Percentiles rank a stretch among this genome's conserved stretches.
Conservation (phyloP, 768 basidiomycete species). For the Russula compacta region DNA sequence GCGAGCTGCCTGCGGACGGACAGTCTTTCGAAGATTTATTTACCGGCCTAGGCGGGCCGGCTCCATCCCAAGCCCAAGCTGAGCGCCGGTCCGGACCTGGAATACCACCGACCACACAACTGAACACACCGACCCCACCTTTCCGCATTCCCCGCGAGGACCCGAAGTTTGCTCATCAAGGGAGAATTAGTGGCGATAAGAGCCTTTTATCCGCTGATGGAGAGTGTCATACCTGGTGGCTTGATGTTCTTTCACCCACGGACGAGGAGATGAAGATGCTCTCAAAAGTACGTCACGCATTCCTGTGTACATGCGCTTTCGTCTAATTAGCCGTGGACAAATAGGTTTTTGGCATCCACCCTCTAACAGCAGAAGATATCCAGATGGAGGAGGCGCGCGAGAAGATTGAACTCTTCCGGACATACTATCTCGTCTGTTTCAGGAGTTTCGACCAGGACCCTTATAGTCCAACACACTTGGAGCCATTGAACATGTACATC, state of each 20-base stretch:
- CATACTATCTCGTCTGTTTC: slow-evolving; percentile 99
- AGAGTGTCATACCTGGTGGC: slow-evolving; percentile 91
- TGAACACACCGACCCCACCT: too few species aligned
- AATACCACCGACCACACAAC: not conserved
- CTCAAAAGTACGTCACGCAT: slow-evolving; percentile 54
- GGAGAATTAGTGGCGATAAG: slow-evolving; percentile 12
- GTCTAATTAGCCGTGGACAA: not conserved
- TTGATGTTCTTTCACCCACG: slow-evolving; percentile 87
- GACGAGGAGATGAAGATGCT: slow-evolving; percentile 98
- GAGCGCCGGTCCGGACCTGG: not conserved
- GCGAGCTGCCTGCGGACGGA: slow-evolving; percentile 88
- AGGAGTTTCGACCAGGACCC: slow-evolving; percentile 98
- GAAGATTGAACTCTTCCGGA: slow-evolving; percentile 98
- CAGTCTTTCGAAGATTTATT: slow-evolving; percentile 93
- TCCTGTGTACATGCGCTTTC: not conserved
- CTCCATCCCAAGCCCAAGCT: not conserved
- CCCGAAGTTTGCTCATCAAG: not conserved
- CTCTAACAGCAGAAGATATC: slow-evolving; percentile 97
- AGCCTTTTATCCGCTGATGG: not conserved
- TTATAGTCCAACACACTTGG: slow-evolving; percentile 93
- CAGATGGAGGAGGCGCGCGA: slow-evolving; percentile 99
- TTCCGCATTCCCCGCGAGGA: not conserved
- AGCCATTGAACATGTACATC: slow-evolving; percentile 99
- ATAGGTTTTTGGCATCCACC: slow-evolving; percentile 94
- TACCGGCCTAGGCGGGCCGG: slow-evolving; percentile 33